Evolutionary conservation across 805 yeast species (phyloP), one percentile per base, ranked within the genome.

Genomic region (Torulaspora indica): DNA sequence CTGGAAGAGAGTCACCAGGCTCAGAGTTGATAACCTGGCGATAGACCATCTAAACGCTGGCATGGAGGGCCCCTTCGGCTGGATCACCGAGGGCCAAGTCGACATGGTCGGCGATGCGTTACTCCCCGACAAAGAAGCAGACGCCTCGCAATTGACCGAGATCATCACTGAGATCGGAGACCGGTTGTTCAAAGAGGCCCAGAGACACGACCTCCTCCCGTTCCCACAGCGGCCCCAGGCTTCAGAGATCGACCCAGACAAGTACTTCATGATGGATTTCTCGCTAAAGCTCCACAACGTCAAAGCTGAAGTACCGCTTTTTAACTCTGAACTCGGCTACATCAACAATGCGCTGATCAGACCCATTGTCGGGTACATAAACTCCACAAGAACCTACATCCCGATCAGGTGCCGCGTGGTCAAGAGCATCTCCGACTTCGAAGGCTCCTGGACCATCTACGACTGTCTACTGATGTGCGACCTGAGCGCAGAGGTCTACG

Each of bases 371-470:
- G 97, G 90, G 1, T 93, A 91, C 64, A 91, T 93, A 61, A 93
- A 93, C 61, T 84, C 93, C 29, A 76, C 85, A 47, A 85, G 86
- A 57, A 88, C 98, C 0, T 85, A 82, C 57, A 90, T 93, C 47
- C 96, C 95, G 35, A 81, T 91, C 46, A 74, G 80, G 48, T 87
- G 95, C 58, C 78, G 88, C 3, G 80, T 93, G 7, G 82, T 83
- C 27, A 93, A 93, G 60, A 76, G 78, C 35, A 66, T 89, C 17
- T 70, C 73, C 22, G 98, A 93, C 58, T 93, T 93, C 62, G 89
- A 86, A 56, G 98, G 98, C 0, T 79, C 95, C 6, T 93, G 98
- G 98, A 91, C 98, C 1, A 73, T 88, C 2, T 93, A 89, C 64
- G 98, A 93, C 61, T 83, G 93, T 22, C 71, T 83, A 41, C 70